These are phyloP conservation scores for Calonectria pauciramosa DNA, from an alignment of 2,329 filamentous ascomycete species.

Conservation along the genomic window DNA sequence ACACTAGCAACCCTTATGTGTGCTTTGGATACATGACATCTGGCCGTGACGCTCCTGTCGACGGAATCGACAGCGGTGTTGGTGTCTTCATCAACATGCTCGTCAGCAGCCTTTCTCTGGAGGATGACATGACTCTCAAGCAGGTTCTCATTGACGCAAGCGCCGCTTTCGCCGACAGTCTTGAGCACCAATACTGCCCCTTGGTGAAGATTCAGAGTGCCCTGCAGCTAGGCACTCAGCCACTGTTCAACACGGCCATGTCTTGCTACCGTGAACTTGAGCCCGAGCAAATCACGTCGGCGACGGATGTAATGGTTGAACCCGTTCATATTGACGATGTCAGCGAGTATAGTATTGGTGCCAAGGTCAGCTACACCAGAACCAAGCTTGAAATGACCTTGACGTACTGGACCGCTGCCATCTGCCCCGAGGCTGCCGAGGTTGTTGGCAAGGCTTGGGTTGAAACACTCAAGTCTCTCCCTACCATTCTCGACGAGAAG, in stretches of 20 bases:
- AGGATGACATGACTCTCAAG: constrained; percentile 4
- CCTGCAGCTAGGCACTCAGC: background rate
- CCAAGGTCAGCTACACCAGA: background rate
- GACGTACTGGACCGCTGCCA: background rate
- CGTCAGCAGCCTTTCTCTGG: background rate
- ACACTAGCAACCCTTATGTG: background rate
- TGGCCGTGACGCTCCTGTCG: background rate
- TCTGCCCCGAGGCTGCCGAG: background rate
- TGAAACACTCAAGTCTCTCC: background rate
- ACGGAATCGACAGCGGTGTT: constrained; percentile 1
- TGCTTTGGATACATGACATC: constrained; percentile 8
- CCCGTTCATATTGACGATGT: background rate
- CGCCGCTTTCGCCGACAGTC: background rate
- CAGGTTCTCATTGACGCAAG: background rate
- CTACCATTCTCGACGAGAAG: background rate
- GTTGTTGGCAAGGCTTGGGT: constrained; percentile 5
- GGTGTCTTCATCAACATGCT: constrained; percentile 10
- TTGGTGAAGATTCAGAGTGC: constrained; percentile 4
- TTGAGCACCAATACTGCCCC: constrained; percentile 3
- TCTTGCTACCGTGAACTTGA: background rate
- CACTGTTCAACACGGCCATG: background rate
- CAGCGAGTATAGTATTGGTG: background rate
- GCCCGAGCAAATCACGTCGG: background rate
- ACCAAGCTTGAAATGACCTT: background rate
- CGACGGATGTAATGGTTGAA: background rate